phyloP scores from a whole-genome alignment of 2,329 filamentous ascomycete genomes.

The Aureobasidium sp. region DNA sequence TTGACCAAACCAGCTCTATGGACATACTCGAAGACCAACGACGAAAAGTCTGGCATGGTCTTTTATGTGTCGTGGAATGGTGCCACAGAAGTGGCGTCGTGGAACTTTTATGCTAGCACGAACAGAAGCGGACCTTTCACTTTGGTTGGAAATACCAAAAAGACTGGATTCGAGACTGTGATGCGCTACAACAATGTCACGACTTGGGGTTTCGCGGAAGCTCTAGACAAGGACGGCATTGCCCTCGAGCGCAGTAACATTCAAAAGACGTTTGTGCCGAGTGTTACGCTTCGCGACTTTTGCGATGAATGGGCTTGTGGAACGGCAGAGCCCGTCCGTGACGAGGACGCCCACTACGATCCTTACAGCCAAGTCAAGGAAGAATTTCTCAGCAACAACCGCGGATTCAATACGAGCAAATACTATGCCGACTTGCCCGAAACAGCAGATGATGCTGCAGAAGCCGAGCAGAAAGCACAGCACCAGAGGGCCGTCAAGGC shows the following conservation, averaged over 20 bases:
- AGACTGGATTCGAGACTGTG: conserved; percentile 40
- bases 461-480: not conserved
- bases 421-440: conserved; percentile 25
- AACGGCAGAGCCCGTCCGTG: conserved; percentile 20
- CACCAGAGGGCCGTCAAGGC: not conserved
- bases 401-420: conserved; percentile 29
- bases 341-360: conserved; percentile 18
- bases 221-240: conserved; percentile 27
- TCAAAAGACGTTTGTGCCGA: conserved; percentile 33
- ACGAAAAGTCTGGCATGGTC: conserved; percentile 27
- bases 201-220: conserved; percentile 30
- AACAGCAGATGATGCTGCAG: not conserved
- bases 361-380: conserved; percentile 21
- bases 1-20: conserved; percentile 33
- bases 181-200: conserved; percentile 22
- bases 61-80: conserved; percentile 52
- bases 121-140: conserved; percentile 31
- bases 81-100: conserved; percentile 41
- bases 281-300: conserved; percentile 23
- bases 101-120: conserved; percentile 45
- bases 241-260: conserved; percentile 29
- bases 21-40: conserved; percentile 32
- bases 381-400: conserved; percentile 25
- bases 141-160: conserved; percentile 34
- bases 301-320: conserved; percentile 31